phyloP scores from a whole-genome alignment of 2,329 filamentous ascomycete species.

The Talaromyces marneffei region DNA sequence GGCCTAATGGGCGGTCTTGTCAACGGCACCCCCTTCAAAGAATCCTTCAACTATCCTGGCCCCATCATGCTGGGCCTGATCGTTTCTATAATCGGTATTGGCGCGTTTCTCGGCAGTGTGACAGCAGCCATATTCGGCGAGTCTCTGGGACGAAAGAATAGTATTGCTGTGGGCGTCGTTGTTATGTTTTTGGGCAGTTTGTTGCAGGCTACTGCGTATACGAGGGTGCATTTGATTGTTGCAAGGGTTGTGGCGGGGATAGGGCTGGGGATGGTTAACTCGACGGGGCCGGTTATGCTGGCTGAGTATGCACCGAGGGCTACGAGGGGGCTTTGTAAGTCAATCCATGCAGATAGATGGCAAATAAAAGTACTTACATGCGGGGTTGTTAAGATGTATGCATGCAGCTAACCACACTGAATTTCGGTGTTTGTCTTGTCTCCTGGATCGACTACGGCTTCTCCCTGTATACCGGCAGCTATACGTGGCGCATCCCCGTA shows the following conservation, averaged over 20 bases:
- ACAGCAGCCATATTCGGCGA: neutral
- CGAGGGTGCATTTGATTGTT: conserved; percentile 40
- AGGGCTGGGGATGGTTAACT: conserved; percentile 44
- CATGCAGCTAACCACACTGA: conserved; percentile 44
- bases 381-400: too few relatives aligned
- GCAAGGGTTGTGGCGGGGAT: conserved; percentile 45
- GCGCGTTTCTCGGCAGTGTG: neutral
- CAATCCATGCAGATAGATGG: too few relatives aligned
- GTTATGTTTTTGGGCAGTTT: conserved; percentile 44
- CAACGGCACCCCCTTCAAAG: conserved; percentile 10
- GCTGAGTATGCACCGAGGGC: conserved; percentile 41
- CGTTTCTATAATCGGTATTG: neutral
- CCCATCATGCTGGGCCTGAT: conserved; percentile 43
- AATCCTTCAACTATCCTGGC: conserved; percentile 37
- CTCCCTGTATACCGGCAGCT: conserved; percentile 23
- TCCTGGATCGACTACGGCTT: conserved; percentile 46
- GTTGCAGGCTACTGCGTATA: conserved; percentile 41
- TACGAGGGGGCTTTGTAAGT: conserved; percentile 27
- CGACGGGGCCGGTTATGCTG: conserved; percentile 41
- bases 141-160: neutral
- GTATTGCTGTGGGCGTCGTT: conserved; percentile 36
- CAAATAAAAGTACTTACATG: too few relatives aligned
- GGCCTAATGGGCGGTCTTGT: conserved; percentile 39
- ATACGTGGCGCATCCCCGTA: conserved; percentile 39
- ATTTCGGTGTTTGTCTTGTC: conserved; percentile 43